Percentiles rank a stretch among this genome's conserved stretches.
Evolutionary conservation across 305 asterid genomes (phyloP).

Genomic region (Rubia tinctorum): DNA sequence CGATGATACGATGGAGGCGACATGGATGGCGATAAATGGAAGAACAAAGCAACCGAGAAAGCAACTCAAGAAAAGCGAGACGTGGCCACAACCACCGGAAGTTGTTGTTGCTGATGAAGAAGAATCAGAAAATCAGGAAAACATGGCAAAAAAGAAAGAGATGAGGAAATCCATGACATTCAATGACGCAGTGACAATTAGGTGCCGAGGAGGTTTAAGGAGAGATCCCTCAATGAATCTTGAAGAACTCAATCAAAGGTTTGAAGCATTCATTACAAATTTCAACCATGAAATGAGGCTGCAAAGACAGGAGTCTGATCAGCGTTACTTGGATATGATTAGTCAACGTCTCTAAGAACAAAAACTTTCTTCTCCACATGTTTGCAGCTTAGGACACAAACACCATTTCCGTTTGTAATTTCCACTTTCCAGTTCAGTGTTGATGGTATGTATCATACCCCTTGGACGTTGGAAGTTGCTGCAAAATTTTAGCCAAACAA

Average conservation of each 20-base stretch:
- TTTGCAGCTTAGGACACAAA: not conserved
- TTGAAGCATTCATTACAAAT: slow-evolving; percentile 32
- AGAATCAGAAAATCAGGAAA: slow-evolving; percentile 4
- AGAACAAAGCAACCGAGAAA: slow-evolving; percentile 16
- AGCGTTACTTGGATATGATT: slow-evolving; percentile 26
- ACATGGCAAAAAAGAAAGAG: slow-evolving; percentile 20
- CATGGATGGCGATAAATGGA: slow-evolving; percentile 34
- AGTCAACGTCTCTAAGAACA: slow-evolving; percentile 7
- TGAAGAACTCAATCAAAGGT: slow-evolving; percentile 30
- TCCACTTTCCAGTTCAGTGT: not conserved
- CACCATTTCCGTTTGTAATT: not conserved
- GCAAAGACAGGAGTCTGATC: slow-evolving; percentile 41
- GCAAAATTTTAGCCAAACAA: not conserved
- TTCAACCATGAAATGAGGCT: slow-evolving; percentile 26
- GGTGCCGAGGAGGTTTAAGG: slow-evolving; percentile 29
- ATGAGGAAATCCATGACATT: slow-evolving; percentile 32
- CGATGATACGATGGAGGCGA: slow-evolving; percentile 30
- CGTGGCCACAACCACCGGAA: slow-evolving; percentile 17
- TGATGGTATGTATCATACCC: not conserved
- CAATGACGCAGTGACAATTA: slow-evolving; percentile 29
- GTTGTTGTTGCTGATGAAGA: not conserved
- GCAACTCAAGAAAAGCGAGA: slow-evolving; percentile 31
- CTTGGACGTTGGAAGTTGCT: not conserved
- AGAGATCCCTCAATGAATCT: slow-evolving; percentile 31
- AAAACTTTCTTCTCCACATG: too few species aligned